These are phyloP conservation scores for Colletotrichum magnum DNA, from an alignment of 2,329 filamentous ascomycete species.

Conservation along the genomic window DNA sequence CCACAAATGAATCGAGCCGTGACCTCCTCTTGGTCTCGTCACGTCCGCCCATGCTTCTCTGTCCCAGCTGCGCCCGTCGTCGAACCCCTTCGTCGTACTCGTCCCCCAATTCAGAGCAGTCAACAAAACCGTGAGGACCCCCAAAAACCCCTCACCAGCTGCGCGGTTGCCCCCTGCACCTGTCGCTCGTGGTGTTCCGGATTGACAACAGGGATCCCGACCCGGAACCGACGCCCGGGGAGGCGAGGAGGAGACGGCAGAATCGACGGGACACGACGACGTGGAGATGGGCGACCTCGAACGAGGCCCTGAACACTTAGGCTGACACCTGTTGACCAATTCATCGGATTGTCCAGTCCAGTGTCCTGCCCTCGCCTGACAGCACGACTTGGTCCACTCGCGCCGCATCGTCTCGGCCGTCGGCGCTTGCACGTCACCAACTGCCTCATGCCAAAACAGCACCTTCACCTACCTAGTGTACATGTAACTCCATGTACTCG, in stretches of 20 bases:
- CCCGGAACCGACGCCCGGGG: conserved; percentile 15
- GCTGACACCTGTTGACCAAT: too few relatives aligned
- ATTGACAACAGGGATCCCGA: conserved; percentile 37
- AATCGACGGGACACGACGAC: not conserved
- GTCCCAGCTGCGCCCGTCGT: conserved; percentile 14
- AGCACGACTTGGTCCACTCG: too few relatives aligned
- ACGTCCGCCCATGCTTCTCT: conserved; percentile 1
- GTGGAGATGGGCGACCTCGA: too few relatives aligned
- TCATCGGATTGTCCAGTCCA: too few relatives aligned
- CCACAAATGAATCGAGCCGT: conserved; percentile 12
- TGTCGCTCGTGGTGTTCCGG: conserved; percentile 37
- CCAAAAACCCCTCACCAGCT: conserved; percentile 16
- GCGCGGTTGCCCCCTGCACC: conserved; percentile 36
- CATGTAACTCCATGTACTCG: conserved; percentile 9
- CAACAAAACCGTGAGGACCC: not conserved
- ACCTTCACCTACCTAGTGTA: not conserved
- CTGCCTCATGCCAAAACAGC: not conserved
- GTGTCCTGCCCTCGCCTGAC: too few relatives aligned
- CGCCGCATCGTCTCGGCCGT: conserved; percentile 10
- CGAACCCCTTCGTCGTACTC: not conserved
- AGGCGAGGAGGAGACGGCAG: conserved; percentile 10
- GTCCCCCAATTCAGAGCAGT: not conserved
- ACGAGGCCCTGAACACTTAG: not conserved
- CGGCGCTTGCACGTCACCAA: conserved; percentile 22
- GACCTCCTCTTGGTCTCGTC: conserved; percentile 1